These are phyloP conservation scores for Maudiozyma turicensis DNA, from an alignment of 805 yeast genomes.

Conservation along the genomic window DNA sequence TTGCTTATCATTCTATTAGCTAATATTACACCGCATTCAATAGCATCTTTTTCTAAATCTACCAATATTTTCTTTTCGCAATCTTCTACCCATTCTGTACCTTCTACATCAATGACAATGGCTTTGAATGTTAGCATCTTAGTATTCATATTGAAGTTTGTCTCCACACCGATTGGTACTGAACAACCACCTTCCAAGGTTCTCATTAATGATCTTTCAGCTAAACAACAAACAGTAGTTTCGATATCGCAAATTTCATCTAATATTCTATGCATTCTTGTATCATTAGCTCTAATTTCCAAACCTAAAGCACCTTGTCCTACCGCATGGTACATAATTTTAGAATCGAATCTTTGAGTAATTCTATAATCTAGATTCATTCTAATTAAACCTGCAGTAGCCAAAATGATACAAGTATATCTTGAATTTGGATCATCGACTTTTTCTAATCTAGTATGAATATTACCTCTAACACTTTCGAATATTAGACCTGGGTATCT, in stretches of 20 bases:
- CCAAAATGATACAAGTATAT: conserved; percentile 70
- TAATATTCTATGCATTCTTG: conserved; percentile 47
- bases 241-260: conserved; percentile 53
- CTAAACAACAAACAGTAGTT: conserved; percentile 67
- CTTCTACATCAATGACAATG: conserved; percentile 79
- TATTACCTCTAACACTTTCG: conserved; percentile 79
- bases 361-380: conserved; percentile 66
- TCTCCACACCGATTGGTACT: conserved; percentile 87
- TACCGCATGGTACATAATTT: conserved; percentile 88
- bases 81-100: conserved; percentile 57
- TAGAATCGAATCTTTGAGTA: conserved; percentile 56
- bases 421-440: conserved; percentile 61
- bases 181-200: conserved; percentile 95
- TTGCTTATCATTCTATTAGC: conserved; percentile 56
- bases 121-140: conserved; percentile 48
- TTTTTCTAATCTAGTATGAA: conserved; percentile 71
- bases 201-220: conserved; percentile 83
- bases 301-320: conserved; percentile 98
- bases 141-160: conserved; percentile 41
- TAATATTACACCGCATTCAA: conserved; percentile 54
- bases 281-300: conserved; percentile 71
- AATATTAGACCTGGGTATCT: conserved; percentile 67
- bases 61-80: conserved; percentile 21
- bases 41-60: conserved; percentile 51
- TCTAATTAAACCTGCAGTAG: conserved; percentile 85